These are phyloP conservation scores for Phlebiopsis flavidoalba DNA, from an alignment of 768 basidiomycete genomes.

Conservation along the genomic window DNA sequence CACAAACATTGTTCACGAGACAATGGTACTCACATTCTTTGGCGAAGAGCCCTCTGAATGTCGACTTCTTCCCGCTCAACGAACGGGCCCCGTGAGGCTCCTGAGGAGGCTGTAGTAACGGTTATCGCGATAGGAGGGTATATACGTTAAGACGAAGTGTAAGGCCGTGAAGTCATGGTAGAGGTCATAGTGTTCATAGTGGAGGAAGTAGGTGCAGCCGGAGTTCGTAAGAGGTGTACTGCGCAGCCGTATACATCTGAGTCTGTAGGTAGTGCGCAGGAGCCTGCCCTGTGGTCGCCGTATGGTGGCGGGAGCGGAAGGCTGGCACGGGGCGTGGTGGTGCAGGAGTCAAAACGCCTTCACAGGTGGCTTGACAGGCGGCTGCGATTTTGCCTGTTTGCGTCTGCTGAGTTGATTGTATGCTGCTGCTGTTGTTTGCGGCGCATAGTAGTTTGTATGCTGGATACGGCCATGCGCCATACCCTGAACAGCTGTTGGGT, in stretches of 20 bases:
- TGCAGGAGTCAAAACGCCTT: conserved; percentile 12
- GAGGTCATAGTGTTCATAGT: not conserved
- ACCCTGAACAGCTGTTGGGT: conserved; percentile 62
- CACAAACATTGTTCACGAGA: not conserved
- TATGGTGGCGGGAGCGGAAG: conserved; percentile 18
- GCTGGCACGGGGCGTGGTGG: conserved; percentile 16
- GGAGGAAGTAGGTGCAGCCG: conserved; percentile 21
- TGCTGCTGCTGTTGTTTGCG: conserved; percentile 23
- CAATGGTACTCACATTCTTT: conserved; percentile 65
- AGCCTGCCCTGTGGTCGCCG: conserved; percentile 2
- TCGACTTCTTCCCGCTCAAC: conserved; percentile 59
- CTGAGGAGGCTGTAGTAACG: conserved; percentile 34
- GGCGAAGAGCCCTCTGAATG: conserved; percentile 68
- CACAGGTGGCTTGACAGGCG: not conserved
- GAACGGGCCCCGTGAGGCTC: conserved; percentile 41
- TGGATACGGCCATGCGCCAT: conserved; percentile 63
- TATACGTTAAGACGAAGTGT: conserved; percentile 48
- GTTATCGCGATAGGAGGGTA: conserved; percentile 50
- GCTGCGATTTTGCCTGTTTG: not conserved
- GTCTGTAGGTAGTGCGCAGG: conserved; percentile 24
- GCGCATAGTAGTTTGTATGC: conserved; percentile 47
- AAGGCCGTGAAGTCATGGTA: conserved; percentile 13
- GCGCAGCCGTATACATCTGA: conserved; percentile 16
- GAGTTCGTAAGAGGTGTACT: conserved; percentile 2
- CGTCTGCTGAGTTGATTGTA: conserved; percentile 12